These are phyloP conservation scores for Leccinum disarticulatum DNA, from an alignment of 768 basidiomycete genomes.

Conservation along the genomic window DNA sequence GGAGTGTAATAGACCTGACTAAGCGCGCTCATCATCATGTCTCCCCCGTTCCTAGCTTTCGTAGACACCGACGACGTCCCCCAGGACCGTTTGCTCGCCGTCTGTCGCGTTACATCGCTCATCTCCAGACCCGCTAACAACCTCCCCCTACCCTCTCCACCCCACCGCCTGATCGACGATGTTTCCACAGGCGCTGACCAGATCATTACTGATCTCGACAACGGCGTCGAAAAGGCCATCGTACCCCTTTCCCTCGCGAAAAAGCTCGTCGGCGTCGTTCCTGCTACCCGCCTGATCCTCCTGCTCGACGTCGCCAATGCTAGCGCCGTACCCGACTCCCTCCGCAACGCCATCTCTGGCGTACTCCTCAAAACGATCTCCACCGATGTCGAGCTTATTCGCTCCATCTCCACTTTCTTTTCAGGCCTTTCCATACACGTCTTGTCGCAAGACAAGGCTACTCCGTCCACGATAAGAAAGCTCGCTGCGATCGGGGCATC, in stretches of 20 bases:
- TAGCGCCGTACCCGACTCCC: slow-evolving; percentile 72
- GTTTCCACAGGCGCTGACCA: slow-evolving; percentile 49
- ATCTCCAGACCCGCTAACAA: slow-evolving; percentile 45
- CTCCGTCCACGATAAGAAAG: slow-evolving; percentile 58
- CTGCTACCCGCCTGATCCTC: slow-evolving; percentile 70
- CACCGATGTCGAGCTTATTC: slow-evolving; percentile 72
- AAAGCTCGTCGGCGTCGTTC: slow-evolving; percentile 65
- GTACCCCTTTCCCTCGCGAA: slow-evolving; percentile 65
- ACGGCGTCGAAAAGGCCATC: slow-evolving; percentile 78
- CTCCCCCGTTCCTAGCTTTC: slow-evolving; percentile 55
- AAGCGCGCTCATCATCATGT: slow-evolving; percentile 23
- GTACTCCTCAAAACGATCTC: slow-evolving; percentile 75
- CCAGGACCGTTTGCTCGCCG: slow-evolving; percentile 51
- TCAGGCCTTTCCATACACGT: slow-evolving; percentile 62
- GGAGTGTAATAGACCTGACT: slow-evolving; percentile 14
- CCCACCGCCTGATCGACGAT: slow-evolving; percentile 59
- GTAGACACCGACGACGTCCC: slow-evolving; percentile 45
- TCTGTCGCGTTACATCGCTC: slow-evolving; percentile 77
- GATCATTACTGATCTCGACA: slow-evolving; percentile 67
- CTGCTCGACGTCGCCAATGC: slow-evolving; percentile 73
- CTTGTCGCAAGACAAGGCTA: slow-evolving; percentile 52
- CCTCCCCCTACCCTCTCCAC: slow-evolving; percentile 33
- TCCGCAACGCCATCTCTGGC: slow-evolving; percentile 72
- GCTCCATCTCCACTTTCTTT: slow-evolving; percentile 77
- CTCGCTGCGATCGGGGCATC: slow-evolving; percentile 59